Evolutionary conservation across 352 stramenopile species (phyloP).

Genomic region (Pythium diclinum): DNA sequence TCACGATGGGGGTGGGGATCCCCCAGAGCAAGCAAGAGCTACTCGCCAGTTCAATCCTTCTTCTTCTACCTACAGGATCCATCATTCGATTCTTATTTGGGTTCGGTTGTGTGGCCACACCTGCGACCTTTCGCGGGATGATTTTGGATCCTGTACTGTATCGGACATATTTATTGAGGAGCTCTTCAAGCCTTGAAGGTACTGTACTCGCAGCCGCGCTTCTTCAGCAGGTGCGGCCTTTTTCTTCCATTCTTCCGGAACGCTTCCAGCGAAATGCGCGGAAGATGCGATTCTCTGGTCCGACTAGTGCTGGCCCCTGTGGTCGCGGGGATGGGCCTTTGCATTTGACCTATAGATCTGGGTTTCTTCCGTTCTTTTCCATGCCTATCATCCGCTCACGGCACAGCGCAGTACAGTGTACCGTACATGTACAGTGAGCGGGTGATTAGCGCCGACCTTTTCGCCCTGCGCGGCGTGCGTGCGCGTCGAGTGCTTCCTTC

Average conservation of each 20-base stretch:
- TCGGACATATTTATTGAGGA: conserved; percentile 4
- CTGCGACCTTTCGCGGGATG: not conserved
- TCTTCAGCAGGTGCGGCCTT: not conserved
- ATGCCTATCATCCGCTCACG: not conserved
- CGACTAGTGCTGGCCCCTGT: not conserved
- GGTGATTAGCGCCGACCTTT: not conserved
- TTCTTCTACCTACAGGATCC: not conserved
- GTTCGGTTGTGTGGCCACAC: not conserved
- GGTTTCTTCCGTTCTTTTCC: conserved; percentile 4
- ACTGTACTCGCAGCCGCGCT: not conserved
- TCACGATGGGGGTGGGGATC: not conserved
- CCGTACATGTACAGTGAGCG: not conserved
- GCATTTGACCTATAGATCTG: not conserved
- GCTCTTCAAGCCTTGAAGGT: not conserved
- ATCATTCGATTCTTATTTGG: not conserved
- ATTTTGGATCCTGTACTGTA: conserved; percentile 1
- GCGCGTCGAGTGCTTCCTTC: not conserved
- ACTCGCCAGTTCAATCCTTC: not conserved
- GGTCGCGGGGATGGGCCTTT: not conserved
- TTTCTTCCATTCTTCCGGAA: conserved; percentile 14
- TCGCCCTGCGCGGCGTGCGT: not conserved
- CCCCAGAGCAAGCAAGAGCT: not conserved
- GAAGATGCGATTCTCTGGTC: not conserved
- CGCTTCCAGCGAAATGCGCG: not conserved
- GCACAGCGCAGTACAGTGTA: not conserved